Conservation (phyloP, 2,329 filamentous ascomycete species). For the Fusarium torreyae region DNA sequence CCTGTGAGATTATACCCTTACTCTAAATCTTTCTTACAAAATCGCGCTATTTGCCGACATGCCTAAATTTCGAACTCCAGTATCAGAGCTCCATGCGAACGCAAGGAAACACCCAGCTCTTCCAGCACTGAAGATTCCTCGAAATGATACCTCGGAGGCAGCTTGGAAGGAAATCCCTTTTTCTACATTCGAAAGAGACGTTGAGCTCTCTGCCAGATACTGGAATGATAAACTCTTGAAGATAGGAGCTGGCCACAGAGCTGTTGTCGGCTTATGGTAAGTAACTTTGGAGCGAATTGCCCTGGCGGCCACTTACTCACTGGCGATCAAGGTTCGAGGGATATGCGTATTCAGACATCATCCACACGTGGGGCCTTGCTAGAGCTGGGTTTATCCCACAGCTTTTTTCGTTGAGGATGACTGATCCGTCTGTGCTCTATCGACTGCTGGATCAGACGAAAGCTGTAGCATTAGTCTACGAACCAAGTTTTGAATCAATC, state of each 20-base stretch:
- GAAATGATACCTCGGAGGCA: background rate
- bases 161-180: slow-evolving; percentile 31
- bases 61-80: slow-evolving; percentile 13
- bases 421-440: slow-evolving; percentile 34
- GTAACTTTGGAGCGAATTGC: background rate
- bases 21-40: too few relatives aligned
- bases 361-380: slow-evolving; percentile 38
- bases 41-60: background rate
- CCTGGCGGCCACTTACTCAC: background rate
- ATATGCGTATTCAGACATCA: slow-evolving; percentile 24
- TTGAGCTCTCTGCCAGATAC: slow-evolving; percentile 26
- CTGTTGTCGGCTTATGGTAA: slow-evolving; percentile 43
- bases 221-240: slow-evolving; percentile 25
- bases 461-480: slow-evolving; percentile 32
- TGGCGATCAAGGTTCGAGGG: slow-evolving; percentile 31
- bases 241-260: background rate
- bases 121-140: slow-evolving; percentile 33
- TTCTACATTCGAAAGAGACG: slow-evolving; percentile 17
- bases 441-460: slow-evolving; percentile 20
- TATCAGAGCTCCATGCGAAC: slow-evolving; percentile 6
- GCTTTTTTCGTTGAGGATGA: slow-evolving; percentile 37
- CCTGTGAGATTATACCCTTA: too few relatives aligned
- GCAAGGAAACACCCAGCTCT: slow-evolving; percentile 3
- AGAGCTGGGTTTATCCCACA: slow-evolving; percentile 45
- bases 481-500: slow-evolving; percentile 1